Conservation (phyloP, 2,329 filamentous ascomycete genomes). For the Ophiostoma populinum region DNA sequence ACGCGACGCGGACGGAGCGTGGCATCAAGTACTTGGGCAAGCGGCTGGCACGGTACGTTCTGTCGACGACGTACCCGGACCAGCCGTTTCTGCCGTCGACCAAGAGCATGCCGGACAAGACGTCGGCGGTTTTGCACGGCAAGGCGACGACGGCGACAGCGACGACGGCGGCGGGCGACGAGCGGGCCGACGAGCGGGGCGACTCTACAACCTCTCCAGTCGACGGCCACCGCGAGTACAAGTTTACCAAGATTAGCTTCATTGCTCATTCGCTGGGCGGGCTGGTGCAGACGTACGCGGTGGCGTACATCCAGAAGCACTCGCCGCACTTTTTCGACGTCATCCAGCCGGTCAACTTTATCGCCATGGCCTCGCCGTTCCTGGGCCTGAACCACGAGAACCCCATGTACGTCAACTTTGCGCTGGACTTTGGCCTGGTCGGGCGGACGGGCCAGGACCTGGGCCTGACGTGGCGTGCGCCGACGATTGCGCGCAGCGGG, state of each 20-base stretch:
- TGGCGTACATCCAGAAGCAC: conserved; percentile 94
- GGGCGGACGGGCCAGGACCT: conserved; percentile 93
- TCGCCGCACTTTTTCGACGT: conserved; percentile 77
- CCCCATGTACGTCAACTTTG: conserved; percentile 91
- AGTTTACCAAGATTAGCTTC: conserved; percentile 88
- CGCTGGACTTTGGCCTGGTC: conserved; percentile 86
- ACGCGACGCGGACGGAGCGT: conserved; percentile 77
- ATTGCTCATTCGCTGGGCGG: conserved; percentile 84
- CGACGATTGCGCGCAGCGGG: conserved; percentile 66
- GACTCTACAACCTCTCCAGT: conserved; percentile 26
- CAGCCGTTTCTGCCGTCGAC: conserved; percentile 63
- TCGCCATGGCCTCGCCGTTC: conserved; percentile 73
- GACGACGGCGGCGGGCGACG: conserved; percentile 5
- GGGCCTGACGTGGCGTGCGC: conserved; percentile 83
- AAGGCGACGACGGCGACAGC: not conserved
- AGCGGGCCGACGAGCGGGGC: conserved; percentile 28
- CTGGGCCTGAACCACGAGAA: conserved; percentile 93
- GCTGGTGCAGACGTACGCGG: conserved; percentile 78
- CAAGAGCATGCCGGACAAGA: conserved; percentile 30
- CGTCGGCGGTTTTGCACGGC: conserved; percentile 18
- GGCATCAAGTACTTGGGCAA: conserved; percentile 97
- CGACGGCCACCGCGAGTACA: conserved; percentile 41
- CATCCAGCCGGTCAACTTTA: conserved; percentile 80
- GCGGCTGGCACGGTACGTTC: conserved; percentile 75
- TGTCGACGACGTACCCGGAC: conserved; percentile 83